phyloP scores from a whole-genome alignment of 495 filamentous ascomycete species.

The Penicillium egyptiacum region DNA sequence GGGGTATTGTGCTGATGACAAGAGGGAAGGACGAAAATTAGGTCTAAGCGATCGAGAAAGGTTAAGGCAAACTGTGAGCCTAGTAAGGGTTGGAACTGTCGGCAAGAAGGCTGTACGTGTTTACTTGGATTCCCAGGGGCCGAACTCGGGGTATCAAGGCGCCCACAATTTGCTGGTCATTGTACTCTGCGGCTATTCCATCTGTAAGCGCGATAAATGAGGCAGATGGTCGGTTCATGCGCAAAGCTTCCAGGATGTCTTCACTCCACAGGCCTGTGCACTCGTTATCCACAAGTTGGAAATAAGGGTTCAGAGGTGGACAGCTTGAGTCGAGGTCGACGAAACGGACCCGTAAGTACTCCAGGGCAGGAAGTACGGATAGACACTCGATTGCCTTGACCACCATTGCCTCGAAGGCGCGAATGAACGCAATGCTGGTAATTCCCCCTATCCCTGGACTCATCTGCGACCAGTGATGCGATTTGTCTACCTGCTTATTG shows the following conservation, averaged over 20 bases:
- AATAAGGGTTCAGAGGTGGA: slow-evolving; percentile 63
- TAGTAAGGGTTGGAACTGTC: slow-evolving; percentile 33
- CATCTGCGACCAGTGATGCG: neutral
- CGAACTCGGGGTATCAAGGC: slow-evolving; percentile 34
- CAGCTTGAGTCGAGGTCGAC: slow-evolving; percentile 63
- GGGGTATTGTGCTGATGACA: slow-evolving; percentile 15
- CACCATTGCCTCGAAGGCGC: slow-evolving; percentile 63
- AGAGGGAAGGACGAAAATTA: neutral
- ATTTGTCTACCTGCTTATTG: slow-evolving; percentile 17
- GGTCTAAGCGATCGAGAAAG: neutral
- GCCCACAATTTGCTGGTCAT: slow-evolving; percentile 31
- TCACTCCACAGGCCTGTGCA: slow-evolving; percentile 70
- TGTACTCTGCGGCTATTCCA: slow-evolving; percentile 44
- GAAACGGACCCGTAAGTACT: slow-evolving; percentile 65
- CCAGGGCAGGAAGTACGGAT: slow-evolving; percentile 50
- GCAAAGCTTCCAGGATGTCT: slow-evolving; percentile 56
- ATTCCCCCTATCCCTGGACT: slow-evolving; percentile 60
- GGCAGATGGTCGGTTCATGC: slow-evolving; percentile 52
- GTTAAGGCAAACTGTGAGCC: neutral
- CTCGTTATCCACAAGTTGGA: slow-evolving; percentile 55
- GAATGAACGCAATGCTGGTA: slow-evolving; percentile 65
- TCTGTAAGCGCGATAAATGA: slow-evolving; percentile 59
- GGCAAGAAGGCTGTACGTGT: slow-evolving; percentile 38
- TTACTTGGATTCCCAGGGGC: slow-evolving; percentile 34
- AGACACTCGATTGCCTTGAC: slow-evolving; percentile 59